Evolutionary conservation across 768 basidiomycete species (phyloP), one percentile per base, ranked within the genome.

Genomic region (Boletales sp.): DNA sequence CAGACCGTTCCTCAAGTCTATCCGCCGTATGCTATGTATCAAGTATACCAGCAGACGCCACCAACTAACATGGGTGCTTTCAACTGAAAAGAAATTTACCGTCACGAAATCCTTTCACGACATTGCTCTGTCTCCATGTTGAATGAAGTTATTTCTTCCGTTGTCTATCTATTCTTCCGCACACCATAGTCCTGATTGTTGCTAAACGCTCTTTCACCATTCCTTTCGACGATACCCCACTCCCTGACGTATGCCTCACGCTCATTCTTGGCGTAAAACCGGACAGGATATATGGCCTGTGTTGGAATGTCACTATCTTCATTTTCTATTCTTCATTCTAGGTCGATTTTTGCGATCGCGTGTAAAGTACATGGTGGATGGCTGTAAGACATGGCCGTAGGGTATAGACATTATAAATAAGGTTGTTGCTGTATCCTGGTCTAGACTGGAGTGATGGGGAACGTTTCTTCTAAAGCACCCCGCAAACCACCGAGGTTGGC

Each of bases 11-110:
- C 84, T 78, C 84, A 50, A 74, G 68, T 86, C 54, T 90, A 90
- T 65, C 83, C 87, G 69, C 78, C 83, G 50, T 90, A 90, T 74
- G 50, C 64, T 34, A 84, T 90, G 86, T 89, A 89, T 64, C 84
- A 85, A 70, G 74, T 86, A 65, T 90, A 90, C 69, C 86, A 86
- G 67, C 84, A 87, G 70, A 83, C 79, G 57, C 80, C 83, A 18
- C 80, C 81, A 56, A 85, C 86, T 69, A 70, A 69, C 51, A 86
- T 90, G 83, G 87, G 88, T 61, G 64, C 84, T 45, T 91, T 84
- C 78, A 83, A 83, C 56, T 85, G 74, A 83, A 63, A 59, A 46
- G 12, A 39, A 31, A 27, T 45, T 37, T 47, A 7, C 45, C 18
- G 52, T 48, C 44, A 71, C 67, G 69, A 71, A 63, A 49, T 35